Percentiles rank a stretch among this genome's conserved stretches.
These are phyloP conservation scores for Marvania coccoides DNA, from an alignment of 139 green algal genomes.

Conservation along the genomic window DNA sequence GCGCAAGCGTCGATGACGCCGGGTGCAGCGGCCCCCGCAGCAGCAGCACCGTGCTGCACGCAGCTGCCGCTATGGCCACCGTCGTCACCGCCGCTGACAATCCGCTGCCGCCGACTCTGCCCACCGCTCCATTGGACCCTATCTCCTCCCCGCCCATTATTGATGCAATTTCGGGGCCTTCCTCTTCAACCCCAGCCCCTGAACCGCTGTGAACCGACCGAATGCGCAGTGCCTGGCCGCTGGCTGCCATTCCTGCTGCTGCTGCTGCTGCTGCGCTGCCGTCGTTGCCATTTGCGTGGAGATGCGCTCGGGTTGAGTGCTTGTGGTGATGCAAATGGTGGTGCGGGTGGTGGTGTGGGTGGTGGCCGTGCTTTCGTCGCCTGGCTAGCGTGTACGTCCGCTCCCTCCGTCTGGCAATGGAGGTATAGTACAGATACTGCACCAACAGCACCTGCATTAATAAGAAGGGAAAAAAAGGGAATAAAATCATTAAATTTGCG, in stretches of 20 bases:
- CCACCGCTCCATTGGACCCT: neutral
- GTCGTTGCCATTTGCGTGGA: too few species aligned
- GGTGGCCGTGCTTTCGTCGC: conserved; percentile 3
- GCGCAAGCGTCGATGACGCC: neutral
- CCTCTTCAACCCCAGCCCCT: neutral
- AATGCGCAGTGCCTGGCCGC: too few species aligned
- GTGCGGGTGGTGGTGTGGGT: conserved; percentile 2
- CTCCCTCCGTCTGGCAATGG: conserved; percentile 17
- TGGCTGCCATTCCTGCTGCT: too few species aligned
- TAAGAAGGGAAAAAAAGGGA: conserved; percentile 35
- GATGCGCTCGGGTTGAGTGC: too few species aligned
- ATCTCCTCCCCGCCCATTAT: neutral
- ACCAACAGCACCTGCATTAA: conserved; percentile 46
- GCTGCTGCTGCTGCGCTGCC: too few species aligned
- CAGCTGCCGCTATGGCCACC: neutral
- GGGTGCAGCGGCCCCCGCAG: neutral
- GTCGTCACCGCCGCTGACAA: neutral
- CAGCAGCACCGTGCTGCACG: neutral
- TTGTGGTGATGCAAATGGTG: neutral
- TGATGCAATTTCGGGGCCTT: too few species aligned
- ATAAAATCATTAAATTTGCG: neutral
- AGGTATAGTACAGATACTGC: conserved; percentile 29
- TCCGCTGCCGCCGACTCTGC: neutral
- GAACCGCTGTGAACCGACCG: neutral
- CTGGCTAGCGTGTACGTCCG: neutral